Percentiles rank a stretch among this genome's conserved stretches.
Conservation (phyloP, 768 basidiomycete genomes). For the Neoboletus magnificus region DNA sequence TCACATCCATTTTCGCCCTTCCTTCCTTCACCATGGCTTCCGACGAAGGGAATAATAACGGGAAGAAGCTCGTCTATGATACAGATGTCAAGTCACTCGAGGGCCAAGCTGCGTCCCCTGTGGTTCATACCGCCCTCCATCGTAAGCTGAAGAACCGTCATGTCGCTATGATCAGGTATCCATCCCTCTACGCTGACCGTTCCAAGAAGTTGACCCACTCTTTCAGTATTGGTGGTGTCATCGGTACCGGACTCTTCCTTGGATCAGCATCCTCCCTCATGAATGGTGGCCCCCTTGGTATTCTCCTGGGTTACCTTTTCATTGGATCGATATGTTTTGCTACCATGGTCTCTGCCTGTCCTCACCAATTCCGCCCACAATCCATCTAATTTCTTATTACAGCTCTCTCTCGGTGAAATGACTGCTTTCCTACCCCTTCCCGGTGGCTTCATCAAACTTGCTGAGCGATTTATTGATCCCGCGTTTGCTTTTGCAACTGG, state of each 20-base stretch:
- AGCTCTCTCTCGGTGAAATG: constrained; percentile 44
- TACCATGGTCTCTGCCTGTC: constrained; percentile 31
- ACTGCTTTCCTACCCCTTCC: constrained; percentile 42
- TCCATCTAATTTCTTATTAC: neutral
- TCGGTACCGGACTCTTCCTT: constrained; percentile 40
- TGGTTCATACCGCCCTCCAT: constrained; percentile 11
- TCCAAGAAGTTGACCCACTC: neutral
- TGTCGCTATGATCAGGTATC: constrained; percentile 36
- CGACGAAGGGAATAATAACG: neutral
- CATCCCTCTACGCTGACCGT: neutral
- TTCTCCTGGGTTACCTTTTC: constrained; percentile 41
- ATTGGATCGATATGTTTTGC: constrained; percentile 37
- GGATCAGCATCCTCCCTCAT: constrained; percentile 34
- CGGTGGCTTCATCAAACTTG: constrained; percentile 45
- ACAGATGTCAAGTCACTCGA: constrained; percentile 8
- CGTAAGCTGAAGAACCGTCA: constrained; percentile 35
- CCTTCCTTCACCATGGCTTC: constrained; percentile 8
- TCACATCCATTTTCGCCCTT: neutral
- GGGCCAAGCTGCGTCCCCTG: neutral
- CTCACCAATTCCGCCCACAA: neutral
- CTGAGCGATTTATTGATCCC: constrained; percentile 47
- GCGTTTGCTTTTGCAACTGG: constrained; percentile 44
- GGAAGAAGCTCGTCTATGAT: neutral
- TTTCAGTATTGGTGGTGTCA: constrained; percentile 35
- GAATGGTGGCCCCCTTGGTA: constrained; percentile 46